Conservation (phyloP, 148 eudicot genomes). For the Rhododendron griersonianum region DNA sequence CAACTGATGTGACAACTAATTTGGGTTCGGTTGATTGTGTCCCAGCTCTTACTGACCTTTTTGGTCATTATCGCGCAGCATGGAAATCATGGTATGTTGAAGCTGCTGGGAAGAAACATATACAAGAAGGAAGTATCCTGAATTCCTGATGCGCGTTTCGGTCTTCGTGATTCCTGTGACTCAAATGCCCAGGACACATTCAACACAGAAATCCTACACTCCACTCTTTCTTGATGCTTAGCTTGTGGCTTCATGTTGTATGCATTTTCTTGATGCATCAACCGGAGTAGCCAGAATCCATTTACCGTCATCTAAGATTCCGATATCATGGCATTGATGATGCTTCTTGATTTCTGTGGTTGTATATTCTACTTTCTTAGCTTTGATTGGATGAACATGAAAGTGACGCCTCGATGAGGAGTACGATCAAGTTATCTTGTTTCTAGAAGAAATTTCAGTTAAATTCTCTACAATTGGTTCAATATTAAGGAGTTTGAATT, state of each 20-base stretch:
- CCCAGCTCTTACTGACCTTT: conserved; percentile 31
- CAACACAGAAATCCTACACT: background rate
- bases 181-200: background rate
- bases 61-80: conserved; percentile 42
- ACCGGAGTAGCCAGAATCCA: background rate
- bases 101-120: conserved; percentile 25
- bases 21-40: conserved; percentile 6
- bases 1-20: conserved; percentile 7
- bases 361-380: background rate
- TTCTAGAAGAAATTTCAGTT: background rate
- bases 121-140: conserved; percentile 10
- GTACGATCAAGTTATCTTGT: background rate
- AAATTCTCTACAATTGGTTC: background rate
- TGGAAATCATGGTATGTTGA: conserved; percentile 50
- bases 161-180: background rate
- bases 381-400: background rate
- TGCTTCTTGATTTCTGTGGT: background rate
- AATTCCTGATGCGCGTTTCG: background rate
- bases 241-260: background rate
- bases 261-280: conserved; percentile 14
- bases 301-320: background rate
- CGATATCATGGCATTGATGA: background rate
- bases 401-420: background rate
- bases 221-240: background rate
- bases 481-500: background rate